Conservation (phyloP, 768 basidiomycete species). For the Suillus fuscotomentosus region DNA sequence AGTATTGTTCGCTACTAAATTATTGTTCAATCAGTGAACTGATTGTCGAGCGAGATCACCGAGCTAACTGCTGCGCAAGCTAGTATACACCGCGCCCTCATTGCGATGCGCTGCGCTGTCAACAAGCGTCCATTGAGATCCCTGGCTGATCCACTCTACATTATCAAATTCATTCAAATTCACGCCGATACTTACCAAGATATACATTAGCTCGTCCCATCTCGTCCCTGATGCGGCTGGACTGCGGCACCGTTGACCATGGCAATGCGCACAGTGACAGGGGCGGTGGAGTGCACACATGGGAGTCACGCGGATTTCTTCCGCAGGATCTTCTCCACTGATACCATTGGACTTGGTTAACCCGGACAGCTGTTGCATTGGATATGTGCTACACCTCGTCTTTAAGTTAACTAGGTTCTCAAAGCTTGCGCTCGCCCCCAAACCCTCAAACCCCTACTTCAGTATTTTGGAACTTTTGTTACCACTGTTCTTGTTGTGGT, state of each 20-base stretch:
- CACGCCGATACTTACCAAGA: not conserved
- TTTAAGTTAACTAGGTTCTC: not conserved
- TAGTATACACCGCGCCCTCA: conserved; percentile 13
- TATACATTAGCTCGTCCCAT: conserved; percentile 18
- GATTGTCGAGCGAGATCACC: too few relatives aligned
- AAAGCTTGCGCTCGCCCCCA: not conserved
- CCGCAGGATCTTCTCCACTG: not conserved
- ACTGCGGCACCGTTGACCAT: conserved; percentile 20
- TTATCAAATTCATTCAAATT: not conserved
- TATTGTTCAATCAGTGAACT: too few relatives aligned
- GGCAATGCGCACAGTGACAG: too few relatives aligned
- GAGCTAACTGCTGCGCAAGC: too few relatives aligned
- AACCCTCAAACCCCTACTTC: not conserved
- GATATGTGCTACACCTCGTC: not conserved
- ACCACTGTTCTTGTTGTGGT: not conserved
- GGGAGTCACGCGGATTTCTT: too few relatives aligned
- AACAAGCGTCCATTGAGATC: conserved; percentile 23
- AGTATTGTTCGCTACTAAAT: too few relatives aligned
- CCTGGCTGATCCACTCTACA: conserved; percentile 23
- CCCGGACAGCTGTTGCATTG: not conserved
- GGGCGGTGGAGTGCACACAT: too few relatives aligned
- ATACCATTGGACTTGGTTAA: not conserved
- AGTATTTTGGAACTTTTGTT: not conserved
- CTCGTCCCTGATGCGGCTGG: conserved; percentile 34
- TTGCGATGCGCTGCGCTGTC: conserved; percentile 25